phyloP scores from a whole-genome alignment of 257 asterid genomes.

The Thymus mandschuricus region DNA sequence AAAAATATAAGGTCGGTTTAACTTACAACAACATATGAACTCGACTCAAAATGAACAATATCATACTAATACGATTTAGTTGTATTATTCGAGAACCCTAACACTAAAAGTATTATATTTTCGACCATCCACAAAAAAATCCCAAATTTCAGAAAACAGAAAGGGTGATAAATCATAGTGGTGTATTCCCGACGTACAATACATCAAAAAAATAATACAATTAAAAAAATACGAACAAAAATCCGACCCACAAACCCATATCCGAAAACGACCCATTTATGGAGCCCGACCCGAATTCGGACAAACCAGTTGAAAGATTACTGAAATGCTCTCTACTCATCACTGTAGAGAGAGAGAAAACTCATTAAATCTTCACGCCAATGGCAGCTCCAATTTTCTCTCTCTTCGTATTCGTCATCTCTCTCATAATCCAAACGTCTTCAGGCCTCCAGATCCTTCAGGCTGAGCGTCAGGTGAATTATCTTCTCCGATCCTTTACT shows the following conservation, averaged over 20 bases:
- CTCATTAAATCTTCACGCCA: slow-evolving; percentile 21
- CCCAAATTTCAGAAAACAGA: no score
- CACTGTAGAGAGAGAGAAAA: slow-evolving; percentile 20
- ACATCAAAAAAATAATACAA: no score
- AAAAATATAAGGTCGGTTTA: no score
- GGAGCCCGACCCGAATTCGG: slow-evolving; percentile 25
- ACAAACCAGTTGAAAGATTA: slow-evolving; percentile 34
- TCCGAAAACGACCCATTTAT: slow-evolving; percentile 14
- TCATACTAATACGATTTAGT: no score
- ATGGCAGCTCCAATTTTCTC: slow-evolving; percentile 58
- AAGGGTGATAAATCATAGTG: no score
- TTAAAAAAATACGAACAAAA: neutral
- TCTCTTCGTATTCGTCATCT: slow-evolving; percentile 33
- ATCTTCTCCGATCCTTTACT: slow-evolving; percentile 8
- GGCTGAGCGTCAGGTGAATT: slow-evolving; percentile 84
- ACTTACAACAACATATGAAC: no score
- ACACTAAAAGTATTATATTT: no score
- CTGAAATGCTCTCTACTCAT: slow-evolving; percentile 17
- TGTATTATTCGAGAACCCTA: no score
- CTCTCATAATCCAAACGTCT: slow-evolving; percentile 33
- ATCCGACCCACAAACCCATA: slow-evolving; percentile 2
- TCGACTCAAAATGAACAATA: no score
- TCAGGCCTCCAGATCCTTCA: slow-evolving; percentile 73
- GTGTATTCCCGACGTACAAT: no score
- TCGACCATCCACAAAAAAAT: no score